These are phyloP conservation scores for Leccinum solheimii DNA, from an alignment of 1,284 basidiomycete genomes.

Conservation along the genomic window DNA sequence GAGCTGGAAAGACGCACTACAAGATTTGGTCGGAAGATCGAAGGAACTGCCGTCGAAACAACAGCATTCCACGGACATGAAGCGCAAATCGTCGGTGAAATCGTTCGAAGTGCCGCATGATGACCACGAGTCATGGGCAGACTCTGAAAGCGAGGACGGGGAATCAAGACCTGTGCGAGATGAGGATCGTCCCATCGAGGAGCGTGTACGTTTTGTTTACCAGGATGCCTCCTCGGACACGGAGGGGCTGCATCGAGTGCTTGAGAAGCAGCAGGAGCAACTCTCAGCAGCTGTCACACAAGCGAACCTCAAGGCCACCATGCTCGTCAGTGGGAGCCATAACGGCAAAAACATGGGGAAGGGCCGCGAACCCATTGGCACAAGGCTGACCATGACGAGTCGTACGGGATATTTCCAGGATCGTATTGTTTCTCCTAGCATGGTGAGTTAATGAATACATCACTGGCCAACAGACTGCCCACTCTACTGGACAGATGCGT, in stretches of 20 bases:
- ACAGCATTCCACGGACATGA: conserved; percentile 20
- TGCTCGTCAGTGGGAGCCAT: conserved; percentile 25
- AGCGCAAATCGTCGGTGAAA: conserved; percentile 32
- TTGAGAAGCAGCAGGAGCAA: conserved; percentile 50
- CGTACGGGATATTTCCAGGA: conserved; percentile 95
- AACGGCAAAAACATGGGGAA: conserved; percentile 37
- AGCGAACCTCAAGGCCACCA: conserved; percentile 47
- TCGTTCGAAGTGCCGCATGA: conserved; percentile 30
- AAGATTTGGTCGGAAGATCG: conserved; percentile 42
- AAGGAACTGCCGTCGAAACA: conserved; percentile 19
- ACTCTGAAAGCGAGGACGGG: conserved; percentile 54
- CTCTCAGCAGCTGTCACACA: conserved; percentile 50
- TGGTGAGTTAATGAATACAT: conserved; percentile 57
- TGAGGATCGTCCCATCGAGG: conserved; percentile 62
- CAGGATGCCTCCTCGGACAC: conserved; percentile 26
- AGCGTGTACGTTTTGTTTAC: conserved; percentile 59
- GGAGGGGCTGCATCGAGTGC: conserved; percentile 31
- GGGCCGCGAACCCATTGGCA: conserved; percentile 64
- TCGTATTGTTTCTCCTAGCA: conserved; percentile 85
- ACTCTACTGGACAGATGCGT: conserved; percentile 71
- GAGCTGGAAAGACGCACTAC: conserved; percentile 61
- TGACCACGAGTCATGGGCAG: conserved; percentile 48
- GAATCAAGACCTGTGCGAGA: conserved; percentile 48
- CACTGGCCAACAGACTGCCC: conserved; percentile 6
- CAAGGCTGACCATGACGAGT: conserved; percentile 93